These are phyloP conservation scores for Hansenula sp. DNA, from an alignment of 1,139 yeast genomes.

Conservation along the genomic window DNA sequence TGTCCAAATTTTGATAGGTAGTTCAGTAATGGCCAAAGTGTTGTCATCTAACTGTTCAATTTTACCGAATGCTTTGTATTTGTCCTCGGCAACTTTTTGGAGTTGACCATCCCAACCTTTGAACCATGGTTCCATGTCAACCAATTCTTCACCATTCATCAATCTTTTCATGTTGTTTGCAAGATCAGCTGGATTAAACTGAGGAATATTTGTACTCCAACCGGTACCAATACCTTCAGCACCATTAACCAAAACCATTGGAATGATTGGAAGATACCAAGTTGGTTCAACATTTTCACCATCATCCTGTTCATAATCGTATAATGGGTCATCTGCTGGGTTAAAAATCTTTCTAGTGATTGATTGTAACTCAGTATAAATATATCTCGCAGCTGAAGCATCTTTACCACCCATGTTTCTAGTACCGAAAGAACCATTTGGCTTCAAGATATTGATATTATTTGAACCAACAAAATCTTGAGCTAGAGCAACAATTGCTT, in stretches of 20 bases:
- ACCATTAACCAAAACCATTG: conserved; percentile 92
- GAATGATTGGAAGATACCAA: conserved; percentile 90
- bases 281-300: conserved; percentile 94
- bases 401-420: conserved; percentile 98
- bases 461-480: conserved; percentile 95
- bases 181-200: conserved; percentile 82
- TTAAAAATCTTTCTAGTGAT: conserved; percentile 76
- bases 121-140: conserved; percentile 89
- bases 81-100: conserved; percentile 60
- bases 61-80: conserved; percentile 71
- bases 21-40: conserved; percentile 84
- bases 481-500: conserved; percentile 90
- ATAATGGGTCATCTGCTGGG: conserved; percentile 75
- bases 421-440: conserved; percentile 96
- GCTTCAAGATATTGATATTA: conserved; percentile 78
- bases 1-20: conserved; percentile 94
- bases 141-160: conserved; percentile 69
- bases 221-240: conserved; percentile 99
- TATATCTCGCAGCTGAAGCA: conserved; percentile 97
- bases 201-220: conserved; percentile 94
- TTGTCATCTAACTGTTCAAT: conserved; percentile 79
- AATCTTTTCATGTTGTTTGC: conserved; percentile 68
- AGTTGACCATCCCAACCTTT: conserved; percentile 92
- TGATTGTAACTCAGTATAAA: conserved; percentile 78
- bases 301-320: conserved; percentile 84